phyloP scores from a whole-genome alignment of 768 basidiomycete genomes.

The Pisolithus tinctorius region DNA sequence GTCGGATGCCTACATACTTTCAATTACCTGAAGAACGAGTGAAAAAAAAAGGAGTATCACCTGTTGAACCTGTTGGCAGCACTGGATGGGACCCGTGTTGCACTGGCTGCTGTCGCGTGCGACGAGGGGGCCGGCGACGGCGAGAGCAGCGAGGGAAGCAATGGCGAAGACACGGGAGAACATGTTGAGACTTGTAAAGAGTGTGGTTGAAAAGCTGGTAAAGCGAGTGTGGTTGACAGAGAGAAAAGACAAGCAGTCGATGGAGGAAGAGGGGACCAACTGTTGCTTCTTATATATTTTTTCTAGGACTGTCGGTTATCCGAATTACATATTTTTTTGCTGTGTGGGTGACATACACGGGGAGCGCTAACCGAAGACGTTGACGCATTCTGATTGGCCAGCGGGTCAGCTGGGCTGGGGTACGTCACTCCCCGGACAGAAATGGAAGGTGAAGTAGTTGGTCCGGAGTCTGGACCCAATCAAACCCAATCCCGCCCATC shows the following conservation, averaged over 20 bases:
- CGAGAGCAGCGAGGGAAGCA: not conserved
- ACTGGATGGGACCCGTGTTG: constrained; percentile 6
- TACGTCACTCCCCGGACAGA: no score
- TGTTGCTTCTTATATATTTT: no score
- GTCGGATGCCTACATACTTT: not conserved
- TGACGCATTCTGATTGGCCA: no score
- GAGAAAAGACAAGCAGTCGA: not conserved
- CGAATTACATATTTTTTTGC: no score
- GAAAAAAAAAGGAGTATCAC: not conserved
- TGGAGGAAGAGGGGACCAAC: no score
- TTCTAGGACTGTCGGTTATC: no score
- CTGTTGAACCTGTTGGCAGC: constrained; percentile 1
- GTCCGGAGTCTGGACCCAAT: no score
- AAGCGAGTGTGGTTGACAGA: not conserved
- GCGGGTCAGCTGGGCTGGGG: no score
- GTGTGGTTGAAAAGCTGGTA: not conserved
- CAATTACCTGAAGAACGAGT: not conserved
- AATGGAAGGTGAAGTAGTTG: no score
- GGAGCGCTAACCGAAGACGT: no score
- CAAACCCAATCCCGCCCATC: no score
- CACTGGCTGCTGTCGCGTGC: constrained; percentile 1
- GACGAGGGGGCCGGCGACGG: not conserved
- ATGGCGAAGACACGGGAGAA: not conserved
- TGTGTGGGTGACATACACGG: no score
- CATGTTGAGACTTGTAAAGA: not conserved